These are phyloP conservation scores for Rhododendron ferrugineum DNA, from an alignment of 148 eudicot genomes.

Conservation along the genomic window DNA sequence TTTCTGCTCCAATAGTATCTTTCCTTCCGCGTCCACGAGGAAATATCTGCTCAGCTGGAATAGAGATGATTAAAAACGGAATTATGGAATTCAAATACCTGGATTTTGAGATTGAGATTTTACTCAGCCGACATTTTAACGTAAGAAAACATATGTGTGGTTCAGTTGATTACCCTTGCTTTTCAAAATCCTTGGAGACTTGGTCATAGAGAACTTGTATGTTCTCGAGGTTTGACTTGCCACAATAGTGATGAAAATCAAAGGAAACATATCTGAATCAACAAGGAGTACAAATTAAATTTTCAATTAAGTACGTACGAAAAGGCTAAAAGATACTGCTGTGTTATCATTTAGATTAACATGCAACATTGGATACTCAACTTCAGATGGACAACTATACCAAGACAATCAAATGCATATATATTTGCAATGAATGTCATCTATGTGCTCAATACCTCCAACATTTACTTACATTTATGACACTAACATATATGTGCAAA, in stretches of 20 bases:
- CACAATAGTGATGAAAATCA: slow-evolving; percentile 80
- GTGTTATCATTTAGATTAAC: not conserved
- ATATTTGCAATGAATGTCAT: not conserved
- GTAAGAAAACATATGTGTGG: not conserved
- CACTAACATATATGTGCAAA: not conserved
- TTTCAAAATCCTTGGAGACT: slow-evolving; percentile 65
- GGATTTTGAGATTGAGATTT: slow-evolving; percentile 1
- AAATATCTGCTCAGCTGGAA: slow-evolving; percentile 81
- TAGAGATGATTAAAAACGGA: slow-evolving; percentile 35
- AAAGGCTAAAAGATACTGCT: not conserved
- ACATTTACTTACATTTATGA: not conserved
- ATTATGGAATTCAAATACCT: slow-evolving; percentile 23
- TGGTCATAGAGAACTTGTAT: slow-evolving; percentile 60
- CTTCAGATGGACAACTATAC: not conserved
- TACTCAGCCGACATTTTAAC: slow-evolving; percentile 8
- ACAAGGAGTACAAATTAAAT: slow-evolving; percentile 6
- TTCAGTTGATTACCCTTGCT: slow-evolving; percentile 63
- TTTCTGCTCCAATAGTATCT: slow-evolving; percentile 55
- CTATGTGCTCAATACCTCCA: not conserved
- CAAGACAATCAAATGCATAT: not conserved
- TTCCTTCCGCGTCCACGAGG: slow-evolving; percentile 52
- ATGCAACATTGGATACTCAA: not conserved
- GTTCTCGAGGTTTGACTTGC: slow-evolving; percentile 66
- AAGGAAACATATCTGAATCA: slow-evolving; percentile 74
- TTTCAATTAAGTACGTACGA: not conserved